Evolutionary conservation across 129 eudicot species (phyloP), one percentile per base, ranked within the genome.

Genomic region (Tagetes erecta): DNA sequence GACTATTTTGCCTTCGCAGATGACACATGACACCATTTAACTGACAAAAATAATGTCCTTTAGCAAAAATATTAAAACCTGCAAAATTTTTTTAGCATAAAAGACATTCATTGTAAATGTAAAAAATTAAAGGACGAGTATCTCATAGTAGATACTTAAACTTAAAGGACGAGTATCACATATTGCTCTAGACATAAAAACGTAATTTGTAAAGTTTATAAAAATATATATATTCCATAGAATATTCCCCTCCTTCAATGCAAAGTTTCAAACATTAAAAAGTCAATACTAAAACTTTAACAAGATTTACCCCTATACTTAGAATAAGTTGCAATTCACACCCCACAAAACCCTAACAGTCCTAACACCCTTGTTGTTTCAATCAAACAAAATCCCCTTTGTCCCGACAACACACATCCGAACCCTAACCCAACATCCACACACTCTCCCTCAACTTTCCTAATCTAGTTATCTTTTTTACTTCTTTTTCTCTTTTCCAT

Each of bases 341-440:
- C 40, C 52, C 45, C 39, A 55, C 52, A 57, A 57, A 57, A 57
- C 52, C 76, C 39, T 35, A n/a, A n/a, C n/a, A n/a, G n/a, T n/a
- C n/a, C n/a, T n/a, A 10, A 2, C 46, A 58, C 76, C 68, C 56
- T 56, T 72, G 33, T 40, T 20, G 67, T 56, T 58, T 56, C 56
- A 57, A 72, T 41, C 58, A 59, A 73, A 58, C 68, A 59, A 59
- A 58, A 72, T 31, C 68, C n/a, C 68, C 42, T 44, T 78, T 51
- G 60, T 70, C 81, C 83, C 58, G 81, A 77, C 86, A 36, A 37
- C 13, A 66, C 80, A 73, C 58, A 59, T 59, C 67, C 69, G 34
- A 73, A 57, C 76, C 66, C 69, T 81, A 80, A 77, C 84, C 89
- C 84, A 75, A 67, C 55, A 11, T 38, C 14, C 46, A 51, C 75